Evolutionary conservation across 176 grass and related monocot species (phyloP).

Genomic region (Oryza rufipogon): DNA sequence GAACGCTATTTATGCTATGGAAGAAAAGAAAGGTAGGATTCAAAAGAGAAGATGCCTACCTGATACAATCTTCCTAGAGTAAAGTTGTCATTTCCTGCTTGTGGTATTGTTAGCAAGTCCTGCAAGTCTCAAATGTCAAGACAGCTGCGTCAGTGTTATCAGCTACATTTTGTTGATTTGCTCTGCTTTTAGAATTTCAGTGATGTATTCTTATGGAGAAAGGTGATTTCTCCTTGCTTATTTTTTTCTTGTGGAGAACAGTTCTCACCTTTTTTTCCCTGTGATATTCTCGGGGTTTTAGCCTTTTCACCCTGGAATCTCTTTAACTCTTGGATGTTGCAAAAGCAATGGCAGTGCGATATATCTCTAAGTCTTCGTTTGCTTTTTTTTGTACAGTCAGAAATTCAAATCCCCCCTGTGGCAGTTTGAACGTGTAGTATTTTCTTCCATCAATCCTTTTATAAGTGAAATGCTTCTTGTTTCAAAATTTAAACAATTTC

Average conservation of each 20-base stretch:
- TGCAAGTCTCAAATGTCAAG: conserved; percentile 57
- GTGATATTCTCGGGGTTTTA: neutral
- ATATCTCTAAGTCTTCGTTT: neutral
- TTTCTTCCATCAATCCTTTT: conserved; percentile 17
- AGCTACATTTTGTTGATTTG: neutral
- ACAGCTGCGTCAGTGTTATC: conserved; percentile 4
- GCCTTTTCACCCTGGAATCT: neutral
- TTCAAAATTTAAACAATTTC: neutral
- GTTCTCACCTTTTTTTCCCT: neutral
- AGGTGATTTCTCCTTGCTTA: neutral
- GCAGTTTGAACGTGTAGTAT: neutral
- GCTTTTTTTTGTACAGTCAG: neutral
- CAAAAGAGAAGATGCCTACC: conserved; percentile 37
- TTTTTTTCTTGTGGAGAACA: conserved; percentile 19
- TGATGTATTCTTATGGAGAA: neutral
- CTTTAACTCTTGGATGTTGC: neutral
- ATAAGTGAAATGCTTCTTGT: neutral
- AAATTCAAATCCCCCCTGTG: neutral
- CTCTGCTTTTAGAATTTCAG: neutral
- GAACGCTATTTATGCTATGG: conserved; percentile 25
- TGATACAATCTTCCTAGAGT: conserved; percentile 70
- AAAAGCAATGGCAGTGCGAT: neutral
- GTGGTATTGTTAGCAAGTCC: conserved; percentile 45
- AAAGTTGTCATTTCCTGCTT: conserved; percentile 64
- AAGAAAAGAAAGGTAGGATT: conserved; percentile 74